A percentile compares a stretch with the other conserved stretches of the same genome.
These are phyloP conservation scores for Salix suchowensis DNA, from an alignment of 345 rosid species.

Conservation along the genomic window DNA sequence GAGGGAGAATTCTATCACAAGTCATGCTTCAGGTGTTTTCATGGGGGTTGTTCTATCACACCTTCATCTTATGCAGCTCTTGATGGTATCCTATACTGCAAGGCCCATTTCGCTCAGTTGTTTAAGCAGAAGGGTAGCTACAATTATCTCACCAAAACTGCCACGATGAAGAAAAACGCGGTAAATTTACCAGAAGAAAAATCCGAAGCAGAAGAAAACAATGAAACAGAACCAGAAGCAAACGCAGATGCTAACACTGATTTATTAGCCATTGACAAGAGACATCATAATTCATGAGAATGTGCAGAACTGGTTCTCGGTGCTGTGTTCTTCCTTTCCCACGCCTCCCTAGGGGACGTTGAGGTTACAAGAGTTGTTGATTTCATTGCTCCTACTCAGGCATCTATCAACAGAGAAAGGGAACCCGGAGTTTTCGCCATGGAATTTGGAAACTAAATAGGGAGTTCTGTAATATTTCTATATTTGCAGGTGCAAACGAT, in stretches of 20 bases:
- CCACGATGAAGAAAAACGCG: slow-evolving; percentile 20
- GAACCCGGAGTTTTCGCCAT: neutral
- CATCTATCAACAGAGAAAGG: neutral
- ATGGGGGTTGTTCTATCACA: slow-evolving; percentile 46
- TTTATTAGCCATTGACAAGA: slow-evolving; percentile 4
- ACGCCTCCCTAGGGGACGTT: neutral
- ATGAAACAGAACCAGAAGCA: neutral
- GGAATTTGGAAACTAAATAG: neutral
- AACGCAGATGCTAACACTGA: slow-evolving; percentile 6
- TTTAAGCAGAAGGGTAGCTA: slow-evolving; percentile 54
- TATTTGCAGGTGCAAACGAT: neutral
- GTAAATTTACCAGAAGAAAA: neutral
- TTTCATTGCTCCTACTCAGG: neutral
- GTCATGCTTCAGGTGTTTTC: slow-evolving; percentile 51
- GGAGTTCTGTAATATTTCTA: neutral
- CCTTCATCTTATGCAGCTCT: slow-evolving; percentile 49
- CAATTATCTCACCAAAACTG: slow-evolving; percentile 31
- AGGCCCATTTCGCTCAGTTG: slow-evolving; percentile 48
- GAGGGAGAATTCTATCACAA: slow-evolving; percentile 52
- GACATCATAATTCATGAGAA: neutral
- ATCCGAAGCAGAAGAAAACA: slow-evolving; percentile 12
- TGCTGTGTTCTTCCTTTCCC: neutral
- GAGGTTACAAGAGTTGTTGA: neutral
- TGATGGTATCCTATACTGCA: slow-evolving; percentile 48
- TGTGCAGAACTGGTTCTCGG: neutral